phyloP scores from a whole-genome alignment of 352 stramenopile genomes.

The Pythium phragmiticola region DNA sequence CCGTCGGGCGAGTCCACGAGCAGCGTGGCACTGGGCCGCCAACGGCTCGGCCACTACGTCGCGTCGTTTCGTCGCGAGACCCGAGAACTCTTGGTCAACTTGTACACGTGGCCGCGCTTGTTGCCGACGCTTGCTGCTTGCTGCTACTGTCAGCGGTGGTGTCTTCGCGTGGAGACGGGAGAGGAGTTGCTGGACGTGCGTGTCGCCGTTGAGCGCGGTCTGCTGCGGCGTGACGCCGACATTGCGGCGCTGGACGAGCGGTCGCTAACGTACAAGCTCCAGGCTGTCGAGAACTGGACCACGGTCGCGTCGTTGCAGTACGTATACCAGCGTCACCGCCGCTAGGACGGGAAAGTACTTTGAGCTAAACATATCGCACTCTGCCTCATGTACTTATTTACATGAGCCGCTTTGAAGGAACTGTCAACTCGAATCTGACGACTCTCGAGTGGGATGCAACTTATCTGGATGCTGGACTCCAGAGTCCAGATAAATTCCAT shows the following conservation, averaged over 20 bases:
- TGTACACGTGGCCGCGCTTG: slow-evolving; percentile 16
- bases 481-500: no score
- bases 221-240: slow-evolving; percentile 5
- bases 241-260: slow-evolving; percentile 8
- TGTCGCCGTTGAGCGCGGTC: slow-evolving; percentile 7
- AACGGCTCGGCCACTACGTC: slow-evolving; percentile 22
- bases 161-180: not conserved
- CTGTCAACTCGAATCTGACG: no score
- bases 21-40: not conserved
- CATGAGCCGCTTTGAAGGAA: no score
- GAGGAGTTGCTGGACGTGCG: not conserved
- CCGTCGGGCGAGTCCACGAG: slow-evolving; percentile 21
- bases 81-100: slow-evolving; percentile 15
- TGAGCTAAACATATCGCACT: no score
- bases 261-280: slow-evolving; percentile 9
- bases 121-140: not conserved
- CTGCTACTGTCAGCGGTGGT: slow-evolving; percentile 14
- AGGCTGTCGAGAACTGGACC: slow-evolving; percentile 13
- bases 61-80: slow-evolving; percentile 8
- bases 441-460: no score
- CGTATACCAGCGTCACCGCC: not conserved
- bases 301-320: slow-evolving; percentile 15
- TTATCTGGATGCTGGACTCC: no score
- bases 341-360: not conserved
- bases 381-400: no score